phyloP scores from a whole-genome alignment of 1,284 basidiomycete genomes.

The Trametes versicolor region DNA sequence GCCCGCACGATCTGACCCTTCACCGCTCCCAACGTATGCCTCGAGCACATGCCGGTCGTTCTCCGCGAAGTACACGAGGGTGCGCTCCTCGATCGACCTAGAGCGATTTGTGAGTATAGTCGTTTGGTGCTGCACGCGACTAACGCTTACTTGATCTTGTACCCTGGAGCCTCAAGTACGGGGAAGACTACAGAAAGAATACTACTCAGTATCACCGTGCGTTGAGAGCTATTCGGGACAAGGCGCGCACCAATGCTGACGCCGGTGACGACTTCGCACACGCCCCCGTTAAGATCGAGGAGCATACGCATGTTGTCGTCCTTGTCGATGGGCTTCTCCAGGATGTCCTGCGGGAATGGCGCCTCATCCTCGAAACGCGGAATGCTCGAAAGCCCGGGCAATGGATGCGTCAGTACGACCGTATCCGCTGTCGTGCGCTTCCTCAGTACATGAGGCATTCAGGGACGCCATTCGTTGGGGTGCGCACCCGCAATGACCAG shows the following conservation, averaged over 20 bases:
- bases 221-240: not conserved
- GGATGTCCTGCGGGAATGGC: conserved; percentile 67
- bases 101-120: not conserved
- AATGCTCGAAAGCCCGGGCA: conserved; percentile 62
- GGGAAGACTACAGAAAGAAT: conserved; percentile 74
- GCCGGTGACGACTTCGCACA: conserved; percentile 93
- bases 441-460: not conserved
- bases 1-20: conserved; percentile 92
- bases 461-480: not conserved
- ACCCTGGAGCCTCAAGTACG: conserved; percentile 86
- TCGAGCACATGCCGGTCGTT: conserved; percentile 72
- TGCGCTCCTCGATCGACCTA: conserved; percentile 87
- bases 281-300: conserved; percentile 84
- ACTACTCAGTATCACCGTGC: not conserved
- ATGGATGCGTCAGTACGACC: conserved; percentile 85
- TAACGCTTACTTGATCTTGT: conserved; percentile 73
- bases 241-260: conserved; percentile 74
- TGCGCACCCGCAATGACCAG: conserved; percentile 87
- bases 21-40: conserved; percentile 90
- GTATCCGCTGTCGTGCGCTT: conserved; percentile 80
- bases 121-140: not conserved
- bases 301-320: conserved; percentile 92
- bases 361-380: conserved; percentile 57
- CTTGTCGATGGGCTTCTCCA: conserved; percentile 89
- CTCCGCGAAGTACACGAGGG: conserved; percentile 84